These are phyloP conservation scores for Myxozyma melibiosi DNA, from an alignment of 805 yeast species.

Conservation along the genomic window DNA sequence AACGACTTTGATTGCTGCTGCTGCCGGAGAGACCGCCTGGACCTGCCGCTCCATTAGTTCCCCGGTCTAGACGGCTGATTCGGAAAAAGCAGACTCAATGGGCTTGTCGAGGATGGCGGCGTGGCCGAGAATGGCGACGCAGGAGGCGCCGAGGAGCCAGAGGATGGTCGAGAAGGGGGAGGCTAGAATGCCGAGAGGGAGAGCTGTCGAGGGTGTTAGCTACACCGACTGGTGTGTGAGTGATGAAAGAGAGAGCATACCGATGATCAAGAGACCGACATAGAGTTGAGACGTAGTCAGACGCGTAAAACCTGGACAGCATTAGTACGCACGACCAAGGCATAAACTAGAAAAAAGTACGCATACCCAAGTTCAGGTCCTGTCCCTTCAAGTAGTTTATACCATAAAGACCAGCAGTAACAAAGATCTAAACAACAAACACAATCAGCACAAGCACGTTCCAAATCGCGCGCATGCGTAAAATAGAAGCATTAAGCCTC, in stretches of 20 bases:
- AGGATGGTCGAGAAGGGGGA: slow-evolving; percentile 85
- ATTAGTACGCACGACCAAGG: neutral
- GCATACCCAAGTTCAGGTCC: slow-evolving; percentile 64
- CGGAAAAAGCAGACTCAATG: slow-evolving; percentile 90
- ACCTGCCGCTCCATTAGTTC: neutral
- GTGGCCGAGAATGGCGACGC: slow-evolving; percentile 76
- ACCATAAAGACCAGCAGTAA: slow-evolving; percentile 72
- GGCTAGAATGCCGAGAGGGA: slow-evolving; percentile 84
- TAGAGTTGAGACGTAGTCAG: slow-evolving; percentile 79
- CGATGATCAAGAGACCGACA: slow-evolving; percentile 72
- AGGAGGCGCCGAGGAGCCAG: slow-evolving; percentile 90
- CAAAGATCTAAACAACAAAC: slow-evolving; percentile 75
- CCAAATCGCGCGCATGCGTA: no score
- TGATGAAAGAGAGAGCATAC: neutral
- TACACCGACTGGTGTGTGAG: no score
- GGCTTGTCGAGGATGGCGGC: slow-evolving; percentile 95
- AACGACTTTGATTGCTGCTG: no score
- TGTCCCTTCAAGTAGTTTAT: slow-evolving; percentile 79
- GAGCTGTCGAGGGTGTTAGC: slow-evolving; percentile 42
- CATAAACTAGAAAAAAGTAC: neutral
- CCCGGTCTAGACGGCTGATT: slow-evolving; percentile 52
- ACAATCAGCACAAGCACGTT: slow-evolving; percentile 72
- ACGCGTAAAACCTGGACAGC: slow-evolving; percentile 52
- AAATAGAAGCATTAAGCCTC: no score
- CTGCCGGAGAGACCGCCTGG: no score